Evolutionary conservation across 1,284 basidiomycete genomes (phyloP), one percentile per base, ranked within the genome.

Genomic region (Leccinum cinnamomeum): DNA sequence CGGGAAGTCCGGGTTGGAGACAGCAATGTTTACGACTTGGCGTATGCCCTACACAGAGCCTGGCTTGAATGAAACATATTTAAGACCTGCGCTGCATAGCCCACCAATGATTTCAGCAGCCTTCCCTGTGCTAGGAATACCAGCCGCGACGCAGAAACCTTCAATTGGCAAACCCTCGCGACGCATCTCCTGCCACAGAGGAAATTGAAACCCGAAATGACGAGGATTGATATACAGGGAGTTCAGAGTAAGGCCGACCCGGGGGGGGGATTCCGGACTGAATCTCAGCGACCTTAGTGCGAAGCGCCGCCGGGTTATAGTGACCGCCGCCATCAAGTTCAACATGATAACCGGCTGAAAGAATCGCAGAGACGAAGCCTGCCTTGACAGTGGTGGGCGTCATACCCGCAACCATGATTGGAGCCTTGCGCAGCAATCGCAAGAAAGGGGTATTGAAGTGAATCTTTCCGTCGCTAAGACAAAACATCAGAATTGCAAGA

Each of bases 351-450:
- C 97, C 97, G 28, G 97, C 96, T 69, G 92, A 87, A 69, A 98
- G 88, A 44, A 97, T 86, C 7, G 97, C 95, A 63, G 89, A 88
- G 68, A 97, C 95, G 75, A 97, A 95, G 51, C 94, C 94, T 57
- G 90, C 90, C 72, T 95, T 90, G 66, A 98, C 95, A 23, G 95
- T 98, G 1, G 89, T 90, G 1, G 95, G 95, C 0, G 95, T 97
- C 97, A 99, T 99, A 67, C 97, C 97, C 56, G 95, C 95, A 56
- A 99, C 95, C 95, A 98, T 98, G 77, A 99, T 90, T 18, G 97
- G 97, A 1, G 97, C 88, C 79, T 98, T 98, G 69, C 95, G 94
- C 41, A 98, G 80, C 57, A 98, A 85, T 65, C 97, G 92, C 60
- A 96, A 97, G 84, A 97, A 97, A 7, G 95, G 91, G 0, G 97